Percentiles rank a stretch among this genome's conserved stretches.
Conservation (phyloP, 352 stramenopile species). For the Pythium chondricola region DNA sequence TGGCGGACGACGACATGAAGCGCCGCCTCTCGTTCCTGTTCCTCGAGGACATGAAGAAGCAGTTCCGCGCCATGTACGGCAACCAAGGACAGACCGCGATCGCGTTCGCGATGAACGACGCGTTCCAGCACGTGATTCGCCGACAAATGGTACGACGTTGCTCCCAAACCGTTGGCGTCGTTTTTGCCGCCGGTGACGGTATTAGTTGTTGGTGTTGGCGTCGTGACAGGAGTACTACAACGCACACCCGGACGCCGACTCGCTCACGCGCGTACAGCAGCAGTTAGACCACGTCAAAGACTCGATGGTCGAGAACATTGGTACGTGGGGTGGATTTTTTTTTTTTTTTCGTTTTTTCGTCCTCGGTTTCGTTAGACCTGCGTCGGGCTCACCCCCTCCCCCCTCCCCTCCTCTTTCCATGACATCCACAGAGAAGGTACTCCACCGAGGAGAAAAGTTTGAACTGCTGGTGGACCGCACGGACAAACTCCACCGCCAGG, state of each 20-base stretch:
- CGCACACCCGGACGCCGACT: conserved; percentile 87
- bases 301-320: conserved; percentile 99
- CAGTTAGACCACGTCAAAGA: conserved; percentile 98
- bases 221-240: conserved; percentile 75
- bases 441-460: conserved; percentile 98
- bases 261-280: conserved; percentile 88
- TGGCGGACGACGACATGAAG: conserved; percentile 94
- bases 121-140: conserved; percentile 94
- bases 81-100: conserved; percentile 86
- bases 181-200: background rate
- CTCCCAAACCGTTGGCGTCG: background rate
- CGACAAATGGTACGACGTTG: conserved; percentile 80
- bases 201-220: background rate
- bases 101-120: conserved; percentile 97
- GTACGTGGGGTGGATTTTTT: conserved; percentile 16
- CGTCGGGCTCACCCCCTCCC: too few species aligned
- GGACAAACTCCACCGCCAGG: conserved; percentile 96
- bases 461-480: conserved; percentile 90
- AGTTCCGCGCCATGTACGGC: conserved; percentile 85
- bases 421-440: conserved; percentile 88
- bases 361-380: too few species aligned
- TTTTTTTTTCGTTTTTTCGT: too few species aligned
- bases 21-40: conserved; percentile 97
- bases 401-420: background rate
- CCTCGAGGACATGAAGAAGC: conserved; percentile 94